phyloP scores from a whole-genome alignment of 164 flowering plant genomes.

The Vitis riparia region DNA sequence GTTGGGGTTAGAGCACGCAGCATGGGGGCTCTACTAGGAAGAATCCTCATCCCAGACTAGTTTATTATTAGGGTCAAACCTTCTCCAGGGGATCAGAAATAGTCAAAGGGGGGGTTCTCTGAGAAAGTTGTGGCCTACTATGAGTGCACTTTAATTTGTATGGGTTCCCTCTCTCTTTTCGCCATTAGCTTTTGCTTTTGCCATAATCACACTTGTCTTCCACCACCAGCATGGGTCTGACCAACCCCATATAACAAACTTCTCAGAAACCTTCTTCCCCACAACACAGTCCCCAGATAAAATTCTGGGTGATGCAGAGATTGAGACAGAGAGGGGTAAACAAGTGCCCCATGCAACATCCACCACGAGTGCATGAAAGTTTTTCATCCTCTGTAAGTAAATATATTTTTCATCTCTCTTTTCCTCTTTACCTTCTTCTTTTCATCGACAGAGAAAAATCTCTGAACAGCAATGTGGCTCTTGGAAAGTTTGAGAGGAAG shows the following conservation, averaged over 20 bases:
- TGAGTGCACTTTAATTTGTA: slow-evolving; percentile 55
- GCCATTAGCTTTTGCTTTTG: slow-evolving; percentile 26
- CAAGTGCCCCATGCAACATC: background rate
- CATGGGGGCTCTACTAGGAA: too few relatives aligned
- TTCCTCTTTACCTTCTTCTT: background rate
- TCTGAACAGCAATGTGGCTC: background rate
- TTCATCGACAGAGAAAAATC: background rate
- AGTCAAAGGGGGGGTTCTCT: slow-evolving; percentile 7
- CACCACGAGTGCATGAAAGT: background rate
- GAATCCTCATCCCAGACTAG: background rate
- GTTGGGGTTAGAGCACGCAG: background rate
- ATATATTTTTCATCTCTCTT: background rate
- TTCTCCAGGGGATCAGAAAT: slow-evolving; percentile 12
- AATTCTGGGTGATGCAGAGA: background rate
- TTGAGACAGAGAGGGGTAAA: background rate
- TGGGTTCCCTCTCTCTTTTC: slow-evolving; percentile 51
- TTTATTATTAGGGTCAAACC: background rate
- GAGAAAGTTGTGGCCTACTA: slow-evolving; percentile 18
- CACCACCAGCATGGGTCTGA: slow-evolving; percentile 12
- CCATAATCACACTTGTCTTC: slow-evolving; percentile 37
- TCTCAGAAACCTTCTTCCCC: slow-evolving; percentile 25
- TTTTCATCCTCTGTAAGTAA: background rate
- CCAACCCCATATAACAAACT: slow-evolving; percentile 5
- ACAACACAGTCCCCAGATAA: slow-evolving; percentile 12
- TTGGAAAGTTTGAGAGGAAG: background rate